Percentiles rank a stretch among this genome's conserved stretches.
Conservation (phyloP, 805 yeast species). For the Candida ipomoeae region DNA sequence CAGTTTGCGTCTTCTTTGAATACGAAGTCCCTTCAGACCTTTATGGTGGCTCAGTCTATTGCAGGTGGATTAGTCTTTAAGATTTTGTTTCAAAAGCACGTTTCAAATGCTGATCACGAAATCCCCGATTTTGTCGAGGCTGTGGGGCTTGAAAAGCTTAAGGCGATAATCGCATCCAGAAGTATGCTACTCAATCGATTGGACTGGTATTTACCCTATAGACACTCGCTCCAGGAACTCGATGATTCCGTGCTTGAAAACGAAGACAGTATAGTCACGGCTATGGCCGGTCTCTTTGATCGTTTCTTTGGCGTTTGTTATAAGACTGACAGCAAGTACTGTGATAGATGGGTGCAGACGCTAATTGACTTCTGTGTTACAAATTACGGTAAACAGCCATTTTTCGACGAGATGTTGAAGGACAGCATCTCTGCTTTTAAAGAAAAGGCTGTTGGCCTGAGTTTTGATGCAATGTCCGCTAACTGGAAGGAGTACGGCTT, state of each 20-base stretch:
- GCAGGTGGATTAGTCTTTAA: constrained; percentile 10
- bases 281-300: constrained; percentile 12
- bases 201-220: constrained; percentile 10
- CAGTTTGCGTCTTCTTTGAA: not conserved
- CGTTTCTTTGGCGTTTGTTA: constrained; percentile 15
- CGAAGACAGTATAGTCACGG: constrained; percentile 3
- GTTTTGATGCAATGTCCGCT: constrained; percentile 1
- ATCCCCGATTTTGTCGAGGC: not conserved
- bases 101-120: not conserved
- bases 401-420: constrained; percentile 5
- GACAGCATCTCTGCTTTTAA: constrained; percentile 9
- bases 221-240: constrained; percentile 7
- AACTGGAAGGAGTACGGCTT: not conserved
- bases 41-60: constrained; percentile 9
- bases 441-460: not conserved
- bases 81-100: constrained; percentile 6
- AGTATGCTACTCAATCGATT: constrained; percentile 12
- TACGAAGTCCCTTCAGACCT: constrained; percentile 5
- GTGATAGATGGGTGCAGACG: constrained; percentile 11
- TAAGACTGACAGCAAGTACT: constrained; percentile 9
- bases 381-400: not conserved
- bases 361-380: constrained; percentile 7
- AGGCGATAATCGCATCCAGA: constrained; percentile 13
- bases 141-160: constrained; percentile 6
- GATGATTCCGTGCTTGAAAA: constrained; percentile 2